These are phyloP conservation scores for Nigrospora oryzae DNA, from an alignment of 2,329 filamentous ascomycete genomes.

Conservation along the genomic window DNA sequence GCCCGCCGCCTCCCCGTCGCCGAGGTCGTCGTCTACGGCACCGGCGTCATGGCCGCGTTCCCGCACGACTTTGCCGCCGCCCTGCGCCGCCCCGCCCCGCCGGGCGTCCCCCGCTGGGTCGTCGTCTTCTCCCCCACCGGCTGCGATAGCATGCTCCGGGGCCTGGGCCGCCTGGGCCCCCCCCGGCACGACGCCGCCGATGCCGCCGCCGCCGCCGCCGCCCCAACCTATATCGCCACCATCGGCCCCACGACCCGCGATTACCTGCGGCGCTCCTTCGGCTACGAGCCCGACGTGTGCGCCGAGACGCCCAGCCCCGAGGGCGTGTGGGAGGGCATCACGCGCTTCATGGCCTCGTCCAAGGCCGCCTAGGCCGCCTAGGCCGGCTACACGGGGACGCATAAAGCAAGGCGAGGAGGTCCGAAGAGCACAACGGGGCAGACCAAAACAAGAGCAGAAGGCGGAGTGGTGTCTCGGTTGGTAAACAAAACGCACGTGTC, in stretches of 20 bases:
- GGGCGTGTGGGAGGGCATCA: conserved; percentile 64
- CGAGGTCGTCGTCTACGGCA: conserved; percentile 82
- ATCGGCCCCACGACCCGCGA: conserved; percentile 91
- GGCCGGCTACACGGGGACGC: background rate
- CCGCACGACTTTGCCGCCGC: conserved; percentile 50
- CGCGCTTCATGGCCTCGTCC: conserved; percentile 8
- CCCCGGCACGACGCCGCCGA: conserved; percentile 20
- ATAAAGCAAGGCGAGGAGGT: too few species aligned
- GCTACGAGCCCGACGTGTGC: conserved; percentile 67
- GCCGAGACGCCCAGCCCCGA: conserved; percentile 75
- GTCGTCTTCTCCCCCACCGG: conserved; percentile 66
- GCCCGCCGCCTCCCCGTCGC: conserved; percentile 55
- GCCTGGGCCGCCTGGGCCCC: conserved; percentile 41
- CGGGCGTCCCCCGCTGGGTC: conserved; percentile 53
- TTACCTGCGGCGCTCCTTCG: conserved; percentile 57
- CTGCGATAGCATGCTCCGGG: conserved; percentile 50
- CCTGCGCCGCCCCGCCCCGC: conserved; percentile 27
- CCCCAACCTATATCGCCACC: conserved; percentile 61
- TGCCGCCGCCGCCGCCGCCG: too few species aligned
- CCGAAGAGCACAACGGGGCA: too few species aligned
- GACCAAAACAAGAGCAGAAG: too few species aligned
- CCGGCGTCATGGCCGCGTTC: conserved; percentile 74
- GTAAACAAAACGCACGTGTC: too few species aligned
- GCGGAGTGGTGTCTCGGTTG: too few species aligned
- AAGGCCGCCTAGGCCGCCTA: conserved; percentile 6